Evolutionary conservation across 208 protist species (phyloP), one percentile per base, ranked within the genome.

Genomic region (Vickermania ingenoplastis): DNA sequence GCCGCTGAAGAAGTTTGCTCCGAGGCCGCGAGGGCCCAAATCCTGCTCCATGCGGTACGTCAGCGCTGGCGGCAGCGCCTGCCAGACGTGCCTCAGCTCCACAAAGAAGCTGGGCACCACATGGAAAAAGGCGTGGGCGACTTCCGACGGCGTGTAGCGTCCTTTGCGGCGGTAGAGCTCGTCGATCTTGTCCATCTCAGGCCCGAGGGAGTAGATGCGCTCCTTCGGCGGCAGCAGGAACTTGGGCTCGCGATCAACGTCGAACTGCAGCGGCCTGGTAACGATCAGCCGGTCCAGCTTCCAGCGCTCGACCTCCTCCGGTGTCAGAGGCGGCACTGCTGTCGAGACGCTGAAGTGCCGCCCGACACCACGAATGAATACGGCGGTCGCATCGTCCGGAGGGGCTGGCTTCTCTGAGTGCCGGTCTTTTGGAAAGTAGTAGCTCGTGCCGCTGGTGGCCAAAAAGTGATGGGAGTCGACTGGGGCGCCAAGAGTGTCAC

Each of bases 101-200:
- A 94, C 84, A 51, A 73, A 82, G 67, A 83, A 94, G 5, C 83
- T 91, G 0, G 88, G 88, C 0, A 79, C 75, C 13, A 84, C 69
- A 17, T 65, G 67, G 24, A 94, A 70, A 61, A 94, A 76, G 1
- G 71, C 84, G 25, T 88, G 69, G 4, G 84, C 84, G 2, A 94
- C 69, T 54, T 94, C 82, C 5, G 81, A 88, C 0, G 72, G 68
- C 0, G 83, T 77, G 57, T 80, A 91, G 25, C 73, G 68, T 7
- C 88, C 88, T 31, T 81, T 86, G 28, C 80, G 64, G 1, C 75
- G 76, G 58, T 84, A 89, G 11, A 85, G 0, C 13, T 61, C 48
- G 36, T 94, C 88, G 1, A 87, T 14, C n/a, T 71, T 65, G 21
- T 60, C 69, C 61, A 94, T 71, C 23, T 88, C 68, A 0, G 71